These are phyloP conservation scores for Plasmodium ovale DNA, from an alignment of 169 alveolate species.

Conservation along the genomic window DNA sequence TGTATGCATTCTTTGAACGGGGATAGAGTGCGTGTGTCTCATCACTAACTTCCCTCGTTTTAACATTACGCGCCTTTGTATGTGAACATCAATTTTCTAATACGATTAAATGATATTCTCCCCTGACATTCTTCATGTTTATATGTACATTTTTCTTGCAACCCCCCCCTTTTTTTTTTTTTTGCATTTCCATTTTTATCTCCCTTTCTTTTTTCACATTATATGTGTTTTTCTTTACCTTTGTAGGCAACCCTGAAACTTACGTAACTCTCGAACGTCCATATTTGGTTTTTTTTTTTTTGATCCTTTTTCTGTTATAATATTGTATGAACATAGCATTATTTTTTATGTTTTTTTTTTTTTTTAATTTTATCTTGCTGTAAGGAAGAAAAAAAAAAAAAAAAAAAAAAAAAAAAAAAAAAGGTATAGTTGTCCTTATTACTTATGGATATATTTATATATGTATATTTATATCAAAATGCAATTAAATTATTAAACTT, in stretches of 20 bases:
- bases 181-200: background rate
- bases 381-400: background rate
- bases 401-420: background rate
- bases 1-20: too few species aligned
- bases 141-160: slow-evolving; percentile 4
- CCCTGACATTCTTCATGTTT: background rate
- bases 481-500: background rate
- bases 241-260: slow-evolving; percentile 74
- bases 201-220: background rate
- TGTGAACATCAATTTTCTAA: too few species aligned
- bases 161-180: background rate
- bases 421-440: background rate
- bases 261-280: background rate
- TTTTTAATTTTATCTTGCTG: slow-evolving; percentile 53
- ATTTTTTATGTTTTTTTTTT: slow-evolving; percentile 12
- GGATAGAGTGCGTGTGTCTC: too few species aligned
- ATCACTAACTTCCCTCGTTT: too few species aligned
- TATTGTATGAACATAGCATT: background rate
- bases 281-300: slow-evolving; percentile 6
- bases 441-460: background rate
- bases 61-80: too few species aligned
- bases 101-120: background rate
- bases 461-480: background rate
- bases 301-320: background rate
- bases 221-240: slow-evolving; percentile 3